These are phyloP conservation scores for Colletotrichum tropicale DNA, from an alignment of 2,329 filamentous ascomycete genomes.

Conservation along the genomic window DNA sequence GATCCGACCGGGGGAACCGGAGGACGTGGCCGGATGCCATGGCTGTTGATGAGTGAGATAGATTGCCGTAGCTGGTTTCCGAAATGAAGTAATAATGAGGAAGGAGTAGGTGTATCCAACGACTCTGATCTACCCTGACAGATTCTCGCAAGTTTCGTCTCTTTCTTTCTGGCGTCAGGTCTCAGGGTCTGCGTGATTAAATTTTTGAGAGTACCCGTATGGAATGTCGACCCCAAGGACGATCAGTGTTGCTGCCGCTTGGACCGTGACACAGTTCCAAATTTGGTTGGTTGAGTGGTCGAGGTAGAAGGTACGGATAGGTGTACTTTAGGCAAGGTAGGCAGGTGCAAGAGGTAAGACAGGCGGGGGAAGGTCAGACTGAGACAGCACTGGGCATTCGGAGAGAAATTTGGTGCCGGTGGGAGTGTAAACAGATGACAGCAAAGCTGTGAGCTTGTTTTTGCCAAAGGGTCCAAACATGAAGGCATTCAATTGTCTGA, in stretches of 20 bases:
- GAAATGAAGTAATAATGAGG: not conserved
- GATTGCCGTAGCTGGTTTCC: not conserved
- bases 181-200: not conserved
- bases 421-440: not conserved
- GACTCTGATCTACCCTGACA: not conserved
- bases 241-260: not conserved
- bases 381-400: not conserved
- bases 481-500: not conserved
- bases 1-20: slow-evolving; percentile 61
- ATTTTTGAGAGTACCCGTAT: not conserved
- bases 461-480: not conserved
- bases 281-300: not conserved
- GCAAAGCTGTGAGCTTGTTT: not conserved
- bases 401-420: not conserved
- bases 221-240: not conserved
- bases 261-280: not conserved
- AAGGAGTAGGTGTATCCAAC: not conserved
- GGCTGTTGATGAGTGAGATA: not conserved
- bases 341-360: not conserved
- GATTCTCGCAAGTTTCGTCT: not conserved
- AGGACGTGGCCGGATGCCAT: slow-evolving; percentile 45
- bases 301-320: not conserved
- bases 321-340: not conserved
- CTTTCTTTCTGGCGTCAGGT: not conserved
- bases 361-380: not conserved